Percentiles rank a stretch among this genome's conserved stretches.
These are phyloP conservation scores for Elaeis guineensis DNA, from an alignment of 176 grass and related monocot species.

Conservation along the genomic window DNA sequence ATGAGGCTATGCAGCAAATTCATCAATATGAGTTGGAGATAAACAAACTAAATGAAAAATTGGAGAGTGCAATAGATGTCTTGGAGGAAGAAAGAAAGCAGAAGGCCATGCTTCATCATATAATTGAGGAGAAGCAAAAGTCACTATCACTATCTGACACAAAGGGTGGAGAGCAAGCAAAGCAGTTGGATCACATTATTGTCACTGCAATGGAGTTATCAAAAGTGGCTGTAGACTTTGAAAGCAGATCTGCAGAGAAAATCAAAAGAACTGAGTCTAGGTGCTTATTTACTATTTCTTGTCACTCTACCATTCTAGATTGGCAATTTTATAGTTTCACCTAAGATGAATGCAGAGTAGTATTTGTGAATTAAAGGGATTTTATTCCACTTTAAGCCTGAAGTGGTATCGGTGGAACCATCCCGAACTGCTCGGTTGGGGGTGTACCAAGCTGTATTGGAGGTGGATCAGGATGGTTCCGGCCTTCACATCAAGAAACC, in stretches of 20 bases:
- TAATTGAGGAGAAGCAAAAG: slow-evolving; percentile 45
- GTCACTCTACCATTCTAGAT: neutral
- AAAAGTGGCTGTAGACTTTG: slow-evolving; percentile 41
- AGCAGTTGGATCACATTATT: slow-evolving; percentile 27
- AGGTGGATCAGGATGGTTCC: too few relatives aligned
- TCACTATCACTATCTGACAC: slow-evolving; percentile 11
- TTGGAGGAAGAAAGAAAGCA: slow-evolving; percentile 50
- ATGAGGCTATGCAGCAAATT: slow-evolving; percentile 49
- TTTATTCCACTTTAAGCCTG: too few relatives aligned
- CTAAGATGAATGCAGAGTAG: too few relatives aligned
- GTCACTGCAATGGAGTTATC: slow-evolving; percentile 34
- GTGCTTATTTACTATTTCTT: slow-evolving; percentile 23
- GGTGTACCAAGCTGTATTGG: too few relatives aligned
- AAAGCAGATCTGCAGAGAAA: slow-evolving; percentile 35
- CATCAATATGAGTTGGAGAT: slow-evolving; percentile 44
- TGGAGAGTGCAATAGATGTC: slow-evolving; percentile 28
- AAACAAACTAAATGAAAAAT: slow-evolving; percentile 32
- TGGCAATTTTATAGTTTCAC: neutral
- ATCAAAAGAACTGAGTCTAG: slow-evolving; percentile 42
- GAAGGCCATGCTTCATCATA: slow-evolving; percentile 39
- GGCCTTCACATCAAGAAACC: too few relatives aligned
- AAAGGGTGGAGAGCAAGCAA: slow-evolving; percentile 18
- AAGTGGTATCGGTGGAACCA: too few relatives aligned
- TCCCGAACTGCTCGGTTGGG: too few relatives aligned
- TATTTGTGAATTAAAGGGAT: too few relatives aligned